Evolutionary conservation across 768 basidiomycete species (phyloP), one percentile per base, ranked within the genome.

Genomic region (Boletellus ananas): DNA sequence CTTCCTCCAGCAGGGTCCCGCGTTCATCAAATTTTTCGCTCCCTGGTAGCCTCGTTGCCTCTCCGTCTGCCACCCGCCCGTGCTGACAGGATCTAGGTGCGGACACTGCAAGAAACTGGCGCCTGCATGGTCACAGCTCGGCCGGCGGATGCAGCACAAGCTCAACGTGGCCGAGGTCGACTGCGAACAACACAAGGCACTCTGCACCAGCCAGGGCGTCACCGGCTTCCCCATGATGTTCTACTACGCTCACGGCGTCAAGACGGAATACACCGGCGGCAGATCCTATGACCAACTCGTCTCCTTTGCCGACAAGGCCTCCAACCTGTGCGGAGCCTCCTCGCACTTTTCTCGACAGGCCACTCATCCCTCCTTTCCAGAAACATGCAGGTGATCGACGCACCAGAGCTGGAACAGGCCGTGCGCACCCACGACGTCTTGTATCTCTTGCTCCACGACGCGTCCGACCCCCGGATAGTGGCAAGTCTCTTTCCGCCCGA

Each of bases 101-200:
- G 90, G 90, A 4, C 94, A 98, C 70, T 99, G 95, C 79, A 94
- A 96, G 72, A 90, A 90, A 63, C 77, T 98, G 2, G 90, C 90
- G 1, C 93, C 85, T 45, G 77, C 73, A 0, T 98, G 93, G 90
- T 72, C 71, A 1, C 74, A 86, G 43, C 78, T 99, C 3, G 94
- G 90, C 0, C 67, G 70, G 43, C 70, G 72, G 18, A 83, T 94
- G 77, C 78, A 85, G 57, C 72, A 76, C 52, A 83, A 83, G 42
- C 72, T 94, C 27, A 86, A 80, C 34, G 72, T 99, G 9, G 93
- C 84, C 3, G 84, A 95, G 54, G 85, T 99, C 13, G 81, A 99
- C 62, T 99, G 95, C 61, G 95, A 97, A 16, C 80, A 74, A 1
- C 72, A 94, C 58, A 72, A 74, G 36, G 66, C 74, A 0, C 62